Evolutionary conservation across 2,329 filamentous ascomycete genomes (phyloP).

Genomic region (Thelonectria blattea): DNA sequence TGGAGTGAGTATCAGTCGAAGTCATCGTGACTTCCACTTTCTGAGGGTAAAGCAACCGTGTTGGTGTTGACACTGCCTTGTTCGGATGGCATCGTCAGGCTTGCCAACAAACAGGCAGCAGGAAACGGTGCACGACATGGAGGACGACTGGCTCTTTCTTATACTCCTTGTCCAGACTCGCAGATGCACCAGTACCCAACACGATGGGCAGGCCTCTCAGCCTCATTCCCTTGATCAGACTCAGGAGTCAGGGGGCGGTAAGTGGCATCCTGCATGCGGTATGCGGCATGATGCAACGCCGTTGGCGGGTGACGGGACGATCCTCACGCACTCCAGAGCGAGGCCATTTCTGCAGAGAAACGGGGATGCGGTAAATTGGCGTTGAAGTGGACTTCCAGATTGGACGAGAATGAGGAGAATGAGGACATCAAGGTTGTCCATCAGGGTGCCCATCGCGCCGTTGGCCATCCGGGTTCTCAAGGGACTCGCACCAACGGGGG

Average conservation of each 20-base stretch:
- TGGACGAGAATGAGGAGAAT: conserved; percentile 13
- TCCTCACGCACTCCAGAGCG: conserved; percentile 3
- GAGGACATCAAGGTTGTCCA: conserved; percentile 39
- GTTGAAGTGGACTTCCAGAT: conserved; percentile 5
- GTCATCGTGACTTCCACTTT: conserved; percentile 1
- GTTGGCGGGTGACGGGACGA: neutral
- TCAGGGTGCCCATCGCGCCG: conserved; percentile 34
- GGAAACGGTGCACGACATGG: neutral
- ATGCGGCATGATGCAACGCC: conserved; percentile 9
- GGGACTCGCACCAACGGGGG: neutral
- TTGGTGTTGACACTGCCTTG: neutral
- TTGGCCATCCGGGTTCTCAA: conserved; percentile 38
- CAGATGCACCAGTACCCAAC: conserved; percentile 1
- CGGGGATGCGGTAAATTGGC: conserved; percentile 15
- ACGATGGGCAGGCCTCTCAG: conserved; percentile 7
- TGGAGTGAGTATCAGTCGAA: neutral
- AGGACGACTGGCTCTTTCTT: conserved; percentile 18
- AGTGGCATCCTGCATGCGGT: neutral
- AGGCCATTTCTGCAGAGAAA: conserved; percentile 4
- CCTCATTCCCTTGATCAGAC: conserved; percentile 3
- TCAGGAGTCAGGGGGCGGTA: neutral
- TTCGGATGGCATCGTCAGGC: neutral
- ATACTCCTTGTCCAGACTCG: conserved; percentile 6
- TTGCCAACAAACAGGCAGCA: neutral
- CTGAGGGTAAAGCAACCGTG: neutral